phyloP scores from a whole-genome alignment of 1,139 yeast species.

The Scheffersomyces illinoinensis region DNA sequence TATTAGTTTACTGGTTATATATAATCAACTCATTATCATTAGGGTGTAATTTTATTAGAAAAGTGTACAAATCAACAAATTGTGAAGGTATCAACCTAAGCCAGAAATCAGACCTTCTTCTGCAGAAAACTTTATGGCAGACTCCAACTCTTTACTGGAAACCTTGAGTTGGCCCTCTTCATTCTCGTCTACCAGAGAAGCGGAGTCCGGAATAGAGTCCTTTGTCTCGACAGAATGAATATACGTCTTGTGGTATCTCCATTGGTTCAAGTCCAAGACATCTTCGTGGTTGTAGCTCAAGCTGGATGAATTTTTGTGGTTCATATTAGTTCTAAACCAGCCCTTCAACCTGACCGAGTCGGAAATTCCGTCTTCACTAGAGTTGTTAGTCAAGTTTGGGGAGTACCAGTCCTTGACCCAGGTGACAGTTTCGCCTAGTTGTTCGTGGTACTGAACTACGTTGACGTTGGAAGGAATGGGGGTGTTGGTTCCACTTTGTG shows the following conservation, averaged over 20 bases:
- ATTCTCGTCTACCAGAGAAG: conserved; percentile 1
- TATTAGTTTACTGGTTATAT: background rate
- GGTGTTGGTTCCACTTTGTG: conserved; percentile 20
- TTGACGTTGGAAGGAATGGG: conserved; percentile 12
- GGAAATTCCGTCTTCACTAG: conserved; percentile 14
- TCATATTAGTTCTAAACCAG: conserved; percentile 36
- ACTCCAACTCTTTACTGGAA: conserved; percentile 15
- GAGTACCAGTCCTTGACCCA: conserved; percentile 48
- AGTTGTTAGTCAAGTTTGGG: conserved; percentile 23
- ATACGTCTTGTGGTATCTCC: conserved; percentile 24
- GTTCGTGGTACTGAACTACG: conserved; percentile 17
- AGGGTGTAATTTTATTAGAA: conserved; percentile 4
- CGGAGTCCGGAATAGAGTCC: background rate
- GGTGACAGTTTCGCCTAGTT: conserved; percentile 29
- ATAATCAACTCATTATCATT: background rate
- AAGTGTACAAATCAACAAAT: background rate
- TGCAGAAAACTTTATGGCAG: conserved; percentile 20
- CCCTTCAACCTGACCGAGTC: conserved; percentile 31
- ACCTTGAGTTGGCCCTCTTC: conserved; percentile 3
- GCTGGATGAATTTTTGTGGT: conserved; percentile 15
- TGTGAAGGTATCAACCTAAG: background rate
- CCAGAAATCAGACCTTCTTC: conserved; percentile 23
- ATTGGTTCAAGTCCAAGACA: conserved; percentile 29
- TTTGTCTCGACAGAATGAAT: conserved; percentile 1
- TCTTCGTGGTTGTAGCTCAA: conserved; percentile 21